Base-by-base conservation (phyloP, 2,329 filamentous ascomycete species). In the Fusarium musae region DNA sequence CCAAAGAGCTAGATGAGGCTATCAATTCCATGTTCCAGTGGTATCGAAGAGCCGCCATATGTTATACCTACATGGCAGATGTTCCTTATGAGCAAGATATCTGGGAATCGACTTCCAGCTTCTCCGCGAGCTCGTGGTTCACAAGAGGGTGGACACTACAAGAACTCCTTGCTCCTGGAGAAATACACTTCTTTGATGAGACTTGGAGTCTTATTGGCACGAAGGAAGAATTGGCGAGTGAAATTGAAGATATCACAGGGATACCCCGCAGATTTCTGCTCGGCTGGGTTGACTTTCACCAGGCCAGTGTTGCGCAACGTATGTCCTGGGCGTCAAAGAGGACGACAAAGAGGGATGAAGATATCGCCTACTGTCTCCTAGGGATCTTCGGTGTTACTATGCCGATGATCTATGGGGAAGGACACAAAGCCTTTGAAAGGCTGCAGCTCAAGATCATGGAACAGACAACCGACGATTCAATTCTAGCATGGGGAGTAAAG, bases 1-100 rank as follows among this genome's bases (percentile, higher is more conserved):
- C 59, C 2, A 66, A 50, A 12, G 63, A 66, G n/a, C 37, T 66
- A 1, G 59, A 64, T 0, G 63, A 66, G 17, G 50, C 63, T 3
- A 66, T 66, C 4, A 64, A 64, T 9, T 64, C 63, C 4, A 66
- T 66, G 49, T 66, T 64, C 3, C 49, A 58, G 11, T 66, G 63
- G 63, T 66, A 66, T 28, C 23, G 26, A 1, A 21, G 9, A 17
- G 59, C 63, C 0, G 21, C 26, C 2, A 32, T 58, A 4, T 66
- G 49, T 8, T 64, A 64, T 16, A 66, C 63, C 0, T 66, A 66
- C 19, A 47, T 66, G 32, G 39, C 6, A 1, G 63, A 66, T 3
- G 32, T 66, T 9, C 37, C 40, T 2, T 4, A n/a, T 4, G 30
- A 26, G 1, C 42, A 65, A 2, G 16, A 66, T 23, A 11, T 50